These are phyloP conservation scores for Fusarium compactum DNA, from an alignment of 2,329 filamentous ascomycete species.

Conservation along the genomic window DNA sequence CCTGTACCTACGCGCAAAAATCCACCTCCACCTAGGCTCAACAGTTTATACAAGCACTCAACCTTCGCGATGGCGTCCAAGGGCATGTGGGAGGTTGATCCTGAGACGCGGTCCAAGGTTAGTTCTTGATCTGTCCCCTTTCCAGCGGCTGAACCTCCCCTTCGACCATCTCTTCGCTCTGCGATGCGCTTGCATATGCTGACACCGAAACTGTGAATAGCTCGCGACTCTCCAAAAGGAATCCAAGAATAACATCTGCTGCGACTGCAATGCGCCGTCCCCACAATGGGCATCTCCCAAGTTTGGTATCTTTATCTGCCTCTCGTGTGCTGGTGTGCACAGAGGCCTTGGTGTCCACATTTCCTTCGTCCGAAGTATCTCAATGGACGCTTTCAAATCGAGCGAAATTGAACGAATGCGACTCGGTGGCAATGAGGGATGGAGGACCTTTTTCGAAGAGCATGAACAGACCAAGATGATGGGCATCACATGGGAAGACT, in stretches of 20 bases:
- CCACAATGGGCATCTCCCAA: constrained; percentile 99
- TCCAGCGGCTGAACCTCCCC: constrained; percentile 7
- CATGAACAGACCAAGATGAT: constrained; percentile 75
- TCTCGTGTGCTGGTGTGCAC: constrained; percentile 94
- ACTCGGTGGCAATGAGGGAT: constrained; percentile 87
- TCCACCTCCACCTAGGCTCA: neutral
- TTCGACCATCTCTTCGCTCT: constrained; percentile 2
- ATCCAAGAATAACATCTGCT: constrained; percentile 89
- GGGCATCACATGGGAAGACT: constrained; percentile 82
- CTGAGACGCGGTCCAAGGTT: constrained; percentile 96
- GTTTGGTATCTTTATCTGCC: constrained; percentile 98
- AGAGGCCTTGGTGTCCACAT: constrained; percentile 97
- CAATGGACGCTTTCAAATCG: constrained; percentile 98
- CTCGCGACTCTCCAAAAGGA: constrained; percentile 92
- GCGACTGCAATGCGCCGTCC: constrained; percentile 94
- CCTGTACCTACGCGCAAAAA: constrained; percentile 4
- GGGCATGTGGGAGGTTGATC: constrained; percentile 98
- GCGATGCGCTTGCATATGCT: constrained; percentile 23
- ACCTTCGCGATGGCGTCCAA: constrained; percentile 70
- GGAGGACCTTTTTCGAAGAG: constrained; percentile 87
- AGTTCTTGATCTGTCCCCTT: constrained; percentile 36
- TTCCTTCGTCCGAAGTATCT: constrained; percentile 96
- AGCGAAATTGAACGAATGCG: constrained; percentile 95
- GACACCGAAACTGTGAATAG: constrained; percentile 58
- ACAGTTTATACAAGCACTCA: constrained; percentile 3